Evolutionary conservation across 176 grass and related monocot genomes (phyloP), one percentile per base, ranked within the genome.

Genomic region (Triticum urartu): DNA sequence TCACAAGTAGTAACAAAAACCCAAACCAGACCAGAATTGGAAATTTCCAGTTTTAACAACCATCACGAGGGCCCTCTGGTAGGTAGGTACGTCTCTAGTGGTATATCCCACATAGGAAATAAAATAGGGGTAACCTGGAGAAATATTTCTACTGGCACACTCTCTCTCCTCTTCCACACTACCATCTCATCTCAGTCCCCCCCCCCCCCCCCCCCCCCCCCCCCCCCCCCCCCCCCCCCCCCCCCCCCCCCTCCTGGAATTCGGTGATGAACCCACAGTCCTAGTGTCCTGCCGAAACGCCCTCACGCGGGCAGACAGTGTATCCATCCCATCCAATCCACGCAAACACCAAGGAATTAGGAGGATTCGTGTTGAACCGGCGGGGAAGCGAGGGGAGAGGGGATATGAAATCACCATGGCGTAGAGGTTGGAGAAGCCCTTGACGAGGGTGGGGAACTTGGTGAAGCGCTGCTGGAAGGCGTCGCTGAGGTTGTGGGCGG

Each of bases 381-480:
- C 4, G 20, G 42, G 9, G 56, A 32, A 40, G 17, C 24, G 21
- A 40, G 5, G 39, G 9, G 25, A 22, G 30, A 68, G 3, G 9
- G 52, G 21, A 52, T 45, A 33, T 26, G 13, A 7, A n/a, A 24
- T 34, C 84, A 99, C 97, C 97, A 99, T 99, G 75, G 97, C 97
- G 76, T 90, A 99, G 80, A 99, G 94, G 52, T 99, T 99, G 82
- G 90, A 79, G 90, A 99, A 99, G 73, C 97, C 97, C 64, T 91
- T 86, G 72, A 99, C 94, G 84, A 96, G 94, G 65, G 97, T 99
- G 89, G 97, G 97, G 92, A 99, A 93, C 90, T 97, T 97, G 90
- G 97, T 97, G 85, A 99, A 99, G 67, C 97, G 94, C 85, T 99
- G 97, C 87, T 99, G 92, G 88, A 99, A 99, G 52, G 97, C 94